Base-by-base conservation (phyloP, 2,329 filamentous ascomycete genomes). In the Aspergillus costaricaensis region DNA sequence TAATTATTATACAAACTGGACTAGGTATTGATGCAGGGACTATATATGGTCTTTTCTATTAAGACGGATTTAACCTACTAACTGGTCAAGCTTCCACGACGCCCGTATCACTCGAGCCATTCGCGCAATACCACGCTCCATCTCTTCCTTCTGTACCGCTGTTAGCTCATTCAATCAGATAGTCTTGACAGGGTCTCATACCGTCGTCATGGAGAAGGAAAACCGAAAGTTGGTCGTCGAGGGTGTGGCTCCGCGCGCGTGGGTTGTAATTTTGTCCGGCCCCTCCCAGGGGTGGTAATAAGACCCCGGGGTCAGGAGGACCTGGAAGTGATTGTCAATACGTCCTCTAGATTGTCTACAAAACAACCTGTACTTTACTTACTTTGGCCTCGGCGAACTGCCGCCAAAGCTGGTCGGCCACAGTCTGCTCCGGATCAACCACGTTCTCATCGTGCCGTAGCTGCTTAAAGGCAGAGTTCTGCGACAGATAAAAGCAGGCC, bases 141-240 rank as follows among this genome's bases (percentile, higher is more conserved):
- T 51, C 48, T 51, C 48, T n/a, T 21, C 48, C 2, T 32, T 19
- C 48, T 32, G 48, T n/a, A 6, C 4, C 6, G 6, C 17, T 5
- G 10, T 32, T 12, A 32, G 48, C 25, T 30, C 5, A 51, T 5
- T 6, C 17, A 17, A 10, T 5, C 25, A 36, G 32, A 36, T 5
- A 5, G n/a, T 9, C 14, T 30, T 10, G 5, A 0, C 15, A 32
- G 21, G n/a, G 23, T 25, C 9, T 25, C 48, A 30, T 51, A 51
- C 48, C 48, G 48, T 51, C 48, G 48, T 51, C 48, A 51, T 51
- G 2, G 48, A 51, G n/a, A 51, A 51, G 5, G 48, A 51, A 51
- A 51, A 51, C 17, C 48, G 48, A 32, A 32, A 51, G n/a, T 32
- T 12, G n/a, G 48, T 51, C n/a, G 30, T 32, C n/a, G 14, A 12